Conservation (phyloP, 768 basidiomycete genomes). For the Tricholoma terreum region DNA sequence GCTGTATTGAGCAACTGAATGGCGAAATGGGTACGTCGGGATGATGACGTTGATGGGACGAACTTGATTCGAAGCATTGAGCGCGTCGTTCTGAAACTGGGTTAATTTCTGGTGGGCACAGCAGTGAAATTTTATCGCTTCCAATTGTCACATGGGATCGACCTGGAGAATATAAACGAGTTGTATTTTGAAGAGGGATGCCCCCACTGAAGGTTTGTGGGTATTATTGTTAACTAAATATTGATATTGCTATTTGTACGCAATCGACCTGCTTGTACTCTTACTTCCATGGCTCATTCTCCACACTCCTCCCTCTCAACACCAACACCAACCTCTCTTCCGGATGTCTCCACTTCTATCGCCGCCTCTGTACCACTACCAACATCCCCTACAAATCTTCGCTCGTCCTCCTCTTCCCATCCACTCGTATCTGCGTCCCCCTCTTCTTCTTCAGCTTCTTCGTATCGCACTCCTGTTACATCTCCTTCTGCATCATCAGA, state of each 20-base stretch:
- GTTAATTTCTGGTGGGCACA: background rate
- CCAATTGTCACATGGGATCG: conserved; percentile 1
- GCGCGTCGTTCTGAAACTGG: background rate
- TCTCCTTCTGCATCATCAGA: conserved; percentile 4
- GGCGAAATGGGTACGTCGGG: background rate
- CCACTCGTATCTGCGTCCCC: conserved; percentile 1
- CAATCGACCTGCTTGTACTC: conserved; percentile 3
- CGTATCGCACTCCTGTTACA: conserved; percentile 2
- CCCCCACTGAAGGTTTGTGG: background rate
- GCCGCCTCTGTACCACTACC: conserved; percentile 2
- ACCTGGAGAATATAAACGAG: conserved; percentile 1
- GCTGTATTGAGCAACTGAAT: background rate
- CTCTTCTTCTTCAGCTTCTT: background rate
- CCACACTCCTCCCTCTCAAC: conserved; percentile 12
- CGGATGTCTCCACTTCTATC: background rate
- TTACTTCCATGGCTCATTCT: conserved; percentile 9
- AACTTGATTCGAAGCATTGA: background rate
- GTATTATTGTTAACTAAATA: conserved; percentile 4
- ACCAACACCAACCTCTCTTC: background rate
- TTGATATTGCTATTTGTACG: conserved; percentile 12
- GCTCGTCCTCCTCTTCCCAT: conserved; percentile 1
- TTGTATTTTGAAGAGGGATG: background rate
- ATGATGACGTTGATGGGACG: background rate
- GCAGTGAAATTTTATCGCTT: background rate
- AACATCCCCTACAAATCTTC: conserved; percentile 10